phyloP scores from a whole-genome alignment of 768 basidiomycete genomes.

The Dendrothele bispora region DNA sequence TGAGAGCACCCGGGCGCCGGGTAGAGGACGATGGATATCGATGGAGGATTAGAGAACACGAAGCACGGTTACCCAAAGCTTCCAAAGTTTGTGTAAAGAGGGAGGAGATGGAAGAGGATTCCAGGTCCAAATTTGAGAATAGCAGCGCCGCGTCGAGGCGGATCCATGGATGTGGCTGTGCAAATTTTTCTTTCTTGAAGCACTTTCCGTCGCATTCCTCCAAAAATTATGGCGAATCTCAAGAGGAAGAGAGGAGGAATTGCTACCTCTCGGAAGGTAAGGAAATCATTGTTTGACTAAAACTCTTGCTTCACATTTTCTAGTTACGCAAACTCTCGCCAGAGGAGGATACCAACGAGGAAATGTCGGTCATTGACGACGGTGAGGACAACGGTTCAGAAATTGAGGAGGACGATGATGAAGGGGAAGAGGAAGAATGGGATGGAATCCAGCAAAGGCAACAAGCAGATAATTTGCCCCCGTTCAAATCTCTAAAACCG shows the following conservation, averaged over 20 bases:
- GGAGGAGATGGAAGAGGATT: no score
- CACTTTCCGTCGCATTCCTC: no score
- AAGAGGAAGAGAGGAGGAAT: conserved; percentile 24
- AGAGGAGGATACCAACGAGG: neutral
- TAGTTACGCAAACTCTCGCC: conserved; percentile 9
- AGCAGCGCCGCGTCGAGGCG: no score
- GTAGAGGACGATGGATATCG: no score
- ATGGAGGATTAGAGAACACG: no score
- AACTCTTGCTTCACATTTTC: neutral
- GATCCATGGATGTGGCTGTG: no score
- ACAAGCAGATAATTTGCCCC: neutral
- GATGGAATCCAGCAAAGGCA: conserved; percentile 12
- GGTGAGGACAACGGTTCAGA: conserved; percentile 2
- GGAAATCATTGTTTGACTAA: neutral
- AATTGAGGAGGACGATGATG: conserved; percentile 4
- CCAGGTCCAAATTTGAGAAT: no score
- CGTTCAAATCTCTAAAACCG: conserved; percentile 43
- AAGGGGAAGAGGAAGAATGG: conserved; percentile 14
- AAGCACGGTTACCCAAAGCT: no score
- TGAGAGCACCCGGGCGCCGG: no score
- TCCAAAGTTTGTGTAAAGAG: no score
- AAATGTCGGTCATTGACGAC: conserved; percentile 3
- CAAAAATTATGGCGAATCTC: conserved; percentile 18
- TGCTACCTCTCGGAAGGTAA: conserved; percentile 16
- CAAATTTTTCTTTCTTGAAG: no score